A percentile compares a stretch with the other conserved stretches of the same genome.
phyloP scores from a whole-genome alignment of 805 yeast genomes.

The Kazachstania africana region DNA sequence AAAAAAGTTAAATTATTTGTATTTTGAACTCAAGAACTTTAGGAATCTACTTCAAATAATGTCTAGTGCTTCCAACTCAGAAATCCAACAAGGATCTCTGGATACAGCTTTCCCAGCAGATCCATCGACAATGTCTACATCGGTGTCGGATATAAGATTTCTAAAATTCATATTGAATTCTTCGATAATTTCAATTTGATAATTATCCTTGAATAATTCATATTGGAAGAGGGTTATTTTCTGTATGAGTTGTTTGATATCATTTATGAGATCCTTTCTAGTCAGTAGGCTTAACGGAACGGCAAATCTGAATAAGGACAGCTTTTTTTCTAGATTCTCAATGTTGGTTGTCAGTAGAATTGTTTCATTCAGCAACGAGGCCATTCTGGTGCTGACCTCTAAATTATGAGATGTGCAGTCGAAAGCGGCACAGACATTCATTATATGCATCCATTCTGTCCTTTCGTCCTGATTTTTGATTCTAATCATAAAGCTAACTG shows the following conservation, averaged over 20 bases:
- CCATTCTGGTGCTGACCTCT: conserved; percentile 25
- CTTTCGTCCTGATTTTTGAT: conserved; percentile 35
- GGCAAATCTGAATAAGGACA: conserved; percentile 31
- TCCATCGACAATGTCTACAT: too few relatives aligned
- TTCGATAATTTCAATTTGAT: not conserved
- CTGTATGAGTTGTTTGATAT: conserved; percentile 36
- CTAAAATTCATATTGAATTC: not conserved
- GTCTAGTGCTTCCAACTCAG: too few relatives aligned
- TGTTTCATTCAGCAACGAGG: conserved; percentile 24
- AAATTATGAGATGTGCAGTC: conserved; percentile 17
- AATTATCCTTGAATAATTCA: not conserved
- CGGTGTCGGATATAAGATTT: too few relatives aligned
- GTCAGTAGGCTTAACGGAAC: conserved; percentile 48
- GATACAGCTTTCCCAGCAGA: too few relatives aligned
- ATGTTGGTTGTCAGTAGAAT: not conserved
- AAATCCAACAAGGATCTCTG: too few relatives aligned
- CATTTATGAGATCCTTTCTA: conserved; percentile 34
- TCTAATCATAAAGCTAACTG: conserved; percentile 8
- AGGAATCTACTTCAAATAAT: too few relatives aligned
- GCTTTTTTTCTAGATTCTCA: conserved; percentile 20
- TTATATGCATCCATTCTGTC: conserved; percentile 43
- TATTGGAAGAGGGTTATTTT: conserved; percentile 27
- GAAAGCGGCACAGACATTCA: conserved; percentile 11
- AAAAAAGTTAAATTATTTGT: too few relatives aligned
- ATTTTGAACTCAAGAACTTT: too few relatives aligned